Conservation (phyloP, 2,329 filamentous ascomycete species). For the Fusarium agapanthi region DNA sequence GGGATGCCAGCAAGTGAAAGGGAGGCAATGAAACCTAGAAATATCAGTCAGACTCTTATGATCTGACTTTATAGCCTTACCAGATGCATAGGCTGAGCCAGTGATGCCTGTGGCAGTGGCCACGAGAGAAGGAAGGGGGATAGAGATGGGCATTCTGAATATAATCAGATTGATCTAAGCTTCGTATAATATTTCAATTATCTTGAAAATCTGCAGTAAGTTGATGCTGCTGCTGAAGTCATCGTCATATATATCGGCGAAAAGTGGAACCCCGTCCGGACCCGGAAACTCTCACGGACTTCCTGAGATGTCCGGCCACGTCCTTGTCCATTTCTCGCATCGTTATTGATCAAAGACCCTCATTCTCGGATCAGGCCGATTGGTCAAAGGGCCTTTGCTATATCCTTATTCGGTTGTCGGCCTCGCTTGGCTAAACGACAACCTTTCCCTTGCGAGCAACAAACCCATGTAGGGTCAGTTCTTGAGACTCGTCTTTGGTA, state of each 20-base stretch:
- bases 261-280: constrained; percentile 28
- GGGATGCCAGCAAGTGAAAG: constrained; percentile 50
- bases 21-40: constrained; percentile 48
- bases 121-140: constrained; percentile 44
- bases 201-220: not conserved
- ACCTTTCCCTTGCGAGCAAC: constrained; percentile 16
- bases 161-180: not conserved
- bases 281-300: constrained; percentile 34
- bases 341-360: not conserved
- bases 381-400: not conserved
- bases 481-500: constrained; percentile 15
- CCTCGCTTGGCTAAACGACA: not conserved
- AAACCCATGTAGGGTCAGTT: constrained; percentile 40
- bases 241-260: not conserved
- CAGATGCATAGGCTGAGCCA: constrained; percentile 51
- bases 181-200: not conserved
- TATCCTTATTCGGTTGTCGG: constrained; percentile 4
- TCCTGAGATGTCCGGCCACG: constrained; percentile 30
- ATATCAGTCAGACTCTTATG: not conserved
- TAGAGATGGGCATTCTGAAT: constrained; percentile 19
- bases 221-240: not conserved
- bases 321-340: constrained; percentile 4
- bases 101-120: constrained; percentile 51
- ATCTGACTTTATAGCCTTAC: constrained; percentile 28
- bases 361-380: constrained; percentile 7